Base-by-base conservation (phyloP, 1,284 basidiomycete species). In the Lentinula novae-zelandiae region DNA sequence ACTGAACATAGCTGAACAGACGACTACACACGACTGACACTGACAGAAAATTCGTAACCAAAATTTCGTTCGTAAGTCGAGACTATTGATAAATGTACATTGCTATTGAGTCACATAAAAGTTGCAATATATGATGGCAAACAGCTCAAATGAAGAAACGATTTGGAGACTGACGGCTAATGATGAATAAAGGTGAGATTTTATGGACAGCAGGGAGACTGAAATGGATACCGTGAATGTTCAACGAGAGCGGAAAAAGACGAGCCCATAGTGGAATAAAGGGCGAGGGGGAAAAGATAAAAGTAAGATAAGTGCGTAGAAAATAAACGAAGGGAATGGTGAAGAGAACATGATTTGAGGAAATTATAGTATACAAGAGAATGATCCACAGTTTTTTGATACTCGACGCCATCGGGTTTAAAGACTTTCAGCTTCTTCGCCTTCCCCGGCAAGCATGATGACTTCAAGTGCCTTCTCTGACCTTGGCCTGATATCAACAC, bases 401-500 rank as follows among this genome's bases (percentile, higher is more conserved):
- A n/a, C 13, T 13, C 13, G 5, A 39, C 13, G 40, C 2, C 40
- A 17, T 15, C 40, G 9, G 15, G 40, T 46, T 22, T 22, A 46
- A 12, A 46, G 44, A 46, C 44, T 46, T 46, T 46, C 44, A 22
- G 44, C 44, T 46, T 46, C 57, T 33, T 46, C 49, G n/a, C 39
- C 50, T 20, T 52, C 49, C 38, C 40, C 53, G 5, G 46, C 53
- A 4, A 40, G 46, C 46, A 56, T 51, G 44, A 61, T 56, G 7
- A 50, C 53, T 27, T 56, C 54, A n/a, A 61, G 38, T 42, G 60
- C 60, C 46, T 27, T 55, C 39, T 63, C 55, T 15, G 54, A 60
- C 27, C 62, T 58, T 12, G 62, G 62, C 39, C 56, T 58, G n/a
- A 63, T 54, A 52, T 63, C 62, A 39, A 60, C 55, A 20, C 59